Evolutionary conservation across 2,329 filamentous ascomycete genomes (phyloP).

Genomic region (Bipolaris cookei): DNA sequence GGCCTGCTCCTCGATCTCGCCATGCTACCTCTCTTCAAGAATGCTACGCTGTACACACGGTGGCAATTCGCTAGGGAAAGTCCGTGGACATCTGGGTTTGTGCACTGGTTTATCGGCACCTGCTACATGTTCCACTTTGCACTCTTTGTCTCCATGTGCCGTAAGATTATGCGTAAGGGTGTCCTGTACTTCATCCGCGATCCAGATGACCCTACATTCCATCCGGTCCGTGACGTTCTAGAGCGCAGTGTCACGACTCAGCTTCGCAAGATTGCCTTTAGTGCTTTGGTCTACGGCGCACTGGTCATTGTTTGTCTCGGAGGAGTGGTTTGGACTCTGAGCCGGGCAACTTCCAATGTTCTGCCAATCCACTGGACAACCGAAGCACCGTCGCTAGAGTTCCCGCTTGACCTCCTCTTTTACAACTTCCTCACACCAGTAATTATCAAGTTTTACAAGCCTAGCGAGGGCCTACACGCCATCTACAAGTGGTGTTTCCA

Average conservation of each 20-base stretch:
- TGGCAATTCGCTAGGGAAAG: conserved; percentile 78
- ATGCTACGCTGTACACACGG: conserved; percentile 77
- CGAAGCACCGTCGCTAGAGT: conserved; percentile 89
- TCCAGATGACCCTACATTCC: conserved; percentile 97
- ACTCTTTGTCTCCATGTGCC: conserved; percentile 97
- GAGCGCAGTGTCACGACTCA: conserved; percentile 92
- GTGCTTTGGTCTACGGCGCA: conserved; percentile 91
- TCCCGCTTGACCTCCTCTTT: conserved; percentile 90
- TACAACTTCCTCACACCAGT: conserved; percentile 97
- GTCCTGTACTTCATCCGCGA: conserved; percentile 98
- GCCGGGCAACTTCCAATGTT: conserved; percentile 69
- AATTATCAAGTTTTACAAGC: conserved; percentile 81
- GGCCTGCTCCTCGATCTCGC: conserved; percentile 88
- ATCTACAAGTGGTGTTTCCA: conserved; percentile 98
- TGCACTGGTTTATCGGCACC: conserved; percentile 98
- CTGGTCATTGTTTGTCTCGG: conserved; percentile 92
- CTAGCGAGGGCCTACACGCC: conserved; percentile 79
- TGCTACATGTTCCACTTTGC: conserved; percentile 99
- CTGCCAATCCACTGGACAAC: conserved; percentile 93
- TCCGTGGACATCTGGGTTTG: conserved; percentile 89
- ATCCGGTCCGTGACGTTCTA: conserved; percentile 94
- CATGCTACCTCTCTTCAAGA: conserved; percentile 85
- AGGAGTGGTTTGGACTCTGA: conserved; percentile 92
- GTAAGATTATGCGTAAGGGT: conserved; percentile 93
- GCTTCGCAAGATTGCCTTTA: conserved; percentile 94